Evolutionary conservation across 2,329 filamentous ascomycete genomes (phyloP).

Genomic region (Fusarium tupiense): DNA sequence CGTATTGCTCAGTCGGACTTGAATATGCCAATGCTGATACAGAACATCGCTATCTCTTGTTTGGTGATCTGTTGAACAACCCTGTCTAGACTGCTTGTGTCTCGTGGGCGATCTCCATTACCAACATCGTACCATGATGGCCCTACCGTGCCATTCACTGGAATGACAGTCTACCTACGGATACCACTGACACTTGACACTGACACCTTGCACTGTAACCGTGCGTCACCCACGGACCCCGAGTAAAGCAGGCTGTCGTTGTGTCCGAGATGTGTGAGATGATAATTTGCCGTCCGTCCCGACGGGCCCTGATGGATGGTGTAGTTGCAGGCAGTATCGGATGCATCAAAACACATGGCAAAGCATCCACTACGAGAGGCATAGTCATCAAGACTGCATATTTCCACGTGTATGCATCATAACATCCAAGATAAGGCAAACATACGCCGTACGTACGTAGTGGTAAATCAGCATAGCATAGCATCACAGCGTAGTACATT

Average conservation of each 20-base stretch:
- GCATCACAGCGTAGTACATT: neutral
- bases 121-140: slow-evolving; percentile 36
- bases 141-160: slow-evolving; percentile 13
- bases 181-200: neutral
- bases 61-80: neutral
- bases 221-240: slow-evolving; percentile 3
- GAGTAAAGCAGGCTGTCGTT: slow-evolving; percentile 2
- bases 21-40: slow-evolving; percentile 9
- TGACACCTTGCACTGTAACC: neutral
- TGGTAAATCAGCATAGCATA: neutral
- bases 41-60: neutral
- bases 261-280: neutral
- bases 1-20: neutral
- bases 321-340: neutral
- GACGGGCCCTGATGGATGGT: slow-evolving; percentile 5
- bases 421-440: neutral
- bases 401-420: slow-evolving; percentile 13
- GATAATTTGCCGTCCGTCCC: slow-evolving; percentile 18
- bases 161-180: slow-evolving; percentile 6
- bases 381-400: slow-evolving; percentile 4
- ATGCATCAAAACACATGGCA: slow-evolving; percentile 26
- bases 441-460: neutral
- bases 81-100: slow-evolving; percentile 2
- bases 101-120: slow-evolving; percentile 14
- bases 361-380: slow-evolving; percentile 8